Evolutionary conservation across 2,329 filamentous ascomycete genomes (phyloP).

Genomic region (Colletotrichum lentis): DNA sequence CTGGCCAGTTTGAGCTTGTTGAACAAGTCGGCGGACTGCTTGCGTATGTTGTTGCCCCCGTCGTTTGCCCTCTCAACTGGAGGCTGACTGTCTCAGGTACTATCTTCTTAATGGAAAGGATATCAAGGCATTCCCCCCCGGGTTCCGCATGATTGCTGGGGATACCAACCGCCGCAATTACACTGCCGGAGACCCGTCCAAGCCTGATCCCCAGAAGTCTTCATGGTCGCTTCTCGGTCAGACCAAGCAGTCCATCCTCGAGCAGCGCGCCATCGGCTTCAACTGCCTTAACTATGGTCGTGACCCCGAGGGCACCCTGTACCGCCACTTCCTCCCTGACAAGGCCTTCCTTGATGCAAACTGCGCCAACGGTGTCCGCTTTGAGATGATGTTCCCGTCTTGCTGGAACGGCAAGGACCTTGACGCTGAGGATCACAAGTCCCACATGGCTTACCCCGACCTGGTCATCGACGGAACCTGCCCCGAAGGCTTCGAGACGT

Average conservation of each 20-base stretch:
- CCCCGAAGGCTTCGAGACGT: conserved; percentile 71
- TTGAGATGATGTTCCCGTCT: conserved; percentile 87
- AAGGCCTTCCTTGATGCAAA: conserved; percentile 82
- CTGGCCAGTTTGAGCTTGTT: conserved; percentile 74
- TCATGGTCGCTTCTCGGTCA: conserved; percentile 70
- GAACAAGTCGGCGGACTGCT: conserved; percentile 83
- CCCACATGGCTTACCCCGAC: conserved; percentile 80
- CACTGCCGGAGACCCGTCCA: conserved; percentile 71
- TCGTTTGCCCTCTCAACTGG: background rate
- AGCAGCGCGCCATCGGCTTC: conserved; percentile 87
- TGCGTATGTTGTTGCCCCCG: conserved; percentile 66
- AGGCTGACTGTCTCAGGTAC: conserved; percentile 64
- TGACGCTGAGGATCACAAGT: conserved; percentile 63
- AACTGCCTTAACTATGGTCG: conserved; percentile 88
- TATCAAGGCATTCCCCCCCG: conserved; percentile 76
- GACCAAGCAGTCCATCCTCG: conserved; percentile 72
- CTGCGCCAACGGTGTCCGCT: conserved; percentile 81
- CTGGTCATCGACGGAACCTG: conserved; percentile 80
- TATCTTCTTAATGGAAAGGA: conserved; percentile 77
- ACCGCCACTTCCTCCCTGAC: conserved; percentile 81
- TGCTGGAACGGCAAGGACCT: conserved; percentile 82
- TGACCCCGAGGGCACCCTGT: conserved; percentile 74
- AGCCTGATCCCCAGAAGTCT: conserved; percentile 72
- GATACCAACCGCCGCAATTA: conserved; percentile 74
- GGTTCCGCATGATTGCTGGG: conserved; percentile 85